Percentiles rank a stretch among this genome's conserved stretches.
Conservation (phyloP, 2,329 filamentous ascomycete genomes). For the Aaosphaeria arxii region DNA sequence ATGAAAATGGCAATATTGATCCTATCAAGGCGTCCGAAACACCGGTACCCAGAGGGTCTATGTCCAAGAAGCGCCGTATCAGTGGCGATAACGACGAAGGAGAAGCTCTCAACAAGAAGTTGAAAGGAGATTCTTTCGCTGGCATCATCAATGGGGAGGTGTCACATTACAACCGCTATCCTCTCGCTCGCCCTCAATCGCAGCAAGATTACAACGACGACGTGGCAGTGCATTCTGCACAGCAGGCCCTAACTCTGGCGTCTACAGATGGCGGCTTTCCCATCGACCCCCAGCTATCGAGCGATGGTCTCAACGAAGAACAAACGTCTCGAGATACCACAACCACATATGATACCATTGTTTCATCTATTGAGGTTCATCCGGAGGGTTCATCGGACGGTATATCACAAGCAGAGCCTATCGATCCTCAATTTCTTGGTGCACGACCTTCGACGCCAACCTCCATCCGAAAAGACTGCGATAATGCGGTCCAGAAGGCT, state of each 20-base stretch:
- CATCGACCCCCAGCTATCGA: not conserved
- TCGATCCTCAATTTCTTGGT: conserved; percentile 4
- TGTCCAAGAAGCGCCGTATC: conserved; percentile 53
- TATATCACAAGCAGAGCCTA: conserved; percentile 8
- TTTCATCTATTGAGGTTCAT: conserved; percentile 33
- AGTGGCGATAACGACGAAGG: conserved; percentile 26
- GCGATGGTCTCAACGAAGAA: not conserved
- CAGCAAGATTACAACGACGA: not conserved
- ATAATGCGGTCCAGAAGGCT: not conserved
- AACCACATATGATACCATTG: conserved; percentile 13
- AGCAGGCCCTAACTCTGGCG: not conserved
- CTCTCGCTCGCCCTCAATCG: conserved; percentile 3
- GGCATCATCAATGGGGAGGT: conserved; percentile 20
- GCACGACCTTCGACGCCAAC: not conserved
- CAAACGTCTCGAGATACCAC: not conserved
- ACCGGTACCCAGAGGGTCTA: conserved; percentile 57
- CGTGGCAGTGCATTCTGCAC: not conserved
- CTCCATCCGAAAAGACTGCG: not conserved
- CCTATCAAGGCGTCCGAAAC: conserved; percentile 62
- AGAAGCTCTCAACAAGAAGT: conserved; percentile 17
- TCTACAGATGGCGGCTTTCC: not conserved
- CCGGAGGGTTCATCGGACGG: conserved; percentile 14
- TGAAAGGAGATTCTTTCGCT: conserved; percentile 24
- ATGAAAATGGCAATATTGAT: conserved; percentile 62
- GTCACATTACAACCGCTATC: conserved; percentile 14